These are phyloP conservation scores for Pichiaceae sp. DNA, from an alignment of 1,139 yeast species.

Conservation along the genomic window DNA sequence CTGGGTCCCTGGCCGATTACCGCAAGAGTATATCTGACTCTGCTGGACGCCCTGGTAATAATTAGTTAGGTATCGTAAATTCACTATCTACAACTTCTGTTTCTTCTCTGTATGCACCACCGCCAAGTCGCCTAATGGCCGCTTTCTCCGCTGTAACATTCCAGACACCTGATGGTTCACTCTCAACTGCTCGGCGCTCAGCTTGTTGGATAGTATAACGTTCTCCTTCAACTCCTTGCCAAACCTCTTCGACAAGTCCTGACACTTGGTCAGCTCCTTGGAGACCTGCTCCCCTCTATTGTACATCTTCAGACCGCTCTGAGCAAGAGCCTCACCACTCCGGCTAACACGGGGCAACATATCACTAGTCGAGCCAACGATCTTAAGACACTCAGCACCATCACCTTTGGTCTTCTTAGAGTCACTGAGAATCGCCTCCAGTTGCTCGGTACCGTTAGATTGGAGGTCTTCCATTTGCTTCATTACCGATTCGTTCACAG, in stretches of 20 bases:
- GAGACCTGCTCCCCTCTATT: background rate
- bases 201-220: background rate
- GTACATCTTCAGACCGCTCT: background rate
- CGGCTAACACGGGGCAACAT: background rate
- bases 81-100: no score
- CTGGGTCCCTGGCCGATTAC: slow-evolving; percentile 25
- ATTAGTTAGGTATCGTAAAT: no score
- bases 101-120: background rate
- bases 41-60: slow-evolving; percentile 8
- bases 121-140: background rate
- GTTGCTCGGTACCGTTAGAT: background rate
- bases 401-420: background rate
- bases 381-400: background rate
- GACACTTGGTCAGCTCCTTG: background rate
- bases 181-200: background rate
- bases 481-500: background rate
- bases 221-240: slow-evolving; percentile 1
- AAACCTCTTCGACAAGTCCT: slow-evolving; percentile 1
- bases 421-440: background rate
- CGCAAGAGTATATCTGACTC: slow-evolving; percentile 23
- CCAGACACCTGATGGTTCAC: background rate
- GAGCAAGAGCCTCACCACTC: background rate
- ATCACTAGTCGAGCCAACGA: background rate
- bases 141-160: background rate
- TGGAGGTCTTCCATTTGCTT: background rate